These are phyloP conservation scores for Blastocystis sp. DNA, from an alignment of 352 stramenopile species.

Conservation along the genomic window DNA sequence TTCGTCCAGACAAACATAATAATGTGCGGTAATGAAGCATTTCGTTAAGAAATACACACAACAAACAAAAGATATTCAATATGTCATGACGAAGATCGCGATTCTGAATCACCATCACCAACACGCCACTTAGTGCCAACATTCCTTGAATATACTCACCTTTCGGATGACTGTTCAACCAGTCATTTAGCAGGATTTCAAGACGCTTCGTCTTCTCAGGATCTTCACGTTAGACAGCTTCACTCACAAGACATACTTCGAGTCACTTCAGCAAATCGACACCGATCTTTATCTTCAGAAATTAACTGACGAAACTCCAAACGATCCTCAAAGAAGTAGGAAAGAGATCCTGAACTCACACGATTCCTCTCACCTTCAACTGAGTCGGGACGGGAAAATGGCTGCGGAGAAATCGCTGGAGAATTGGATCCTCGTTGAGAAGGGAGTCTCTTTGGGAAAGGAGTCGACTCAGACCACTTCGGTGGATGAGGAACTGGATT, in stretches of 20 bases:
- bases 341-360: neutral
- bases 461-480: too few species aligned
- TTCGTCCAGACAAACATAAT: neutral
- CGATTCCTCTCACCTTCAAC: neutral
- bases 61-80: neutral
- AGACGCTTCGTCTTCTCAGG: constrained; percentile 5
- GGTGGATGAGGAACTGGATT: too few species aligned
- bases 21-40: neutral
- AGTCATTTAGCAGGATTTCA: neutral
- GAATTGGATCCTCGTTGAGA: too few species aligned
- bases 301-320: neutral
- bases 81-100: neutral
- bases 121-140: neutral
- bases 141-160: constrained; percentile 46
- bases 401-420: neutral
- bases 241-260: neutral
- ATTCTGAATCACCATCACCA: constrained; percentile 9
- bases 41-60: neutral
- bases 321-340: neutral
- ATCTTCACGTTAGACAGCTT: neutral
- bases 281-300: constrained; percentile 14
- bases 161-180: neutral
- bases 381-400: neutral
- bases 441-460: too few species aligned
- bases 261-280: constrained; percentile 23